Evolutionary conservation across 768 basidiomycete species (phyloP), one percentile per base, ranked within the genome.

Genomic region (Tylopilus plumbeoviolaceoides): DNA sequence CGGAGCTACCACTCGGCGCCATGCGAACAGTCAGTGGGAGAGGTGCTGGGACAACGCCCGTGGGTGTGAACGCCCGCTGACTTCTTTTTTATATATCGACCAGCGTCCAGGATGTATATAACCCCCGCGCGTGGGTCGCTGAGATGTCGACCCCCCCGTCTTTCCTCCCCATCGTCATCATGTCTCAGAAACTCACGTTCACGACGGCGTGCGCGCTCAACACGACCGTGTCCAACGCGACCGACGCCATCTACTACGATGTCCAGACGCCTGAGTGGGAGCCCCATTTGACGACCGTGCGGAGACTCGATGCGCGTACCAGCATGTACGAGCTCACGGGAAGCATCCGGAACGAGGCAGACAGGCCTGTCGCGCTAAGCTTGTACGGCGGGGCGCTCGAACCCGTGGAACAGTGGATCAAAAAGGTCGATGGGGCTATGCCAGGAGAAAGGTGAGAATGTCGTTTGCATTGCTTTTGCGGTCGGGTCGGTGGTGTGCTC

Each of bases 161-260:
- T 36, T 17, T 36, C 35, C 15, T 2, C 35, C 7, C 35, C 35
- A 17, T 36, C 35, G 5, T 14, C 42, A 23, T 35, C 57, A 58
- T 62, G 57, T 59, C 71, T 46, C 63, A 72, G 44, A 63, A 62
- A 48, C 69, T 75, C 30, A 59, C 61, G 33, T 64, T 75, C 44
- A 75, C 73, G 43, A 76, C 73, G 47, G 65, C 73, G 39, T 64
- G 59, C 44, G 48, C 73, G 47, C 65, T 63, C 49, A 74, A 72
- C 53, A 67, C 72, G 55, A 61, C 72, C 36, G 66, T 75, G 46
- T 66, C 75, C 36, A 74, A 70, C 50, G 62, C 53, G 31, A 66
- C 61, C 51, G 74, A 76, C 56, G 61, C 60, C 54, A 61, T 72
- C 49, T 73, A 71, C 65, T 76, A 71, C 52, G 75, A 75, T 50